Percentiles rank a stretch among this genome's conserved stretches.
phyloP scores from a whole-genome alignment of 2,329 filamentous ascomycete species.

The Colletotrichum chlorophyti region DNA sequence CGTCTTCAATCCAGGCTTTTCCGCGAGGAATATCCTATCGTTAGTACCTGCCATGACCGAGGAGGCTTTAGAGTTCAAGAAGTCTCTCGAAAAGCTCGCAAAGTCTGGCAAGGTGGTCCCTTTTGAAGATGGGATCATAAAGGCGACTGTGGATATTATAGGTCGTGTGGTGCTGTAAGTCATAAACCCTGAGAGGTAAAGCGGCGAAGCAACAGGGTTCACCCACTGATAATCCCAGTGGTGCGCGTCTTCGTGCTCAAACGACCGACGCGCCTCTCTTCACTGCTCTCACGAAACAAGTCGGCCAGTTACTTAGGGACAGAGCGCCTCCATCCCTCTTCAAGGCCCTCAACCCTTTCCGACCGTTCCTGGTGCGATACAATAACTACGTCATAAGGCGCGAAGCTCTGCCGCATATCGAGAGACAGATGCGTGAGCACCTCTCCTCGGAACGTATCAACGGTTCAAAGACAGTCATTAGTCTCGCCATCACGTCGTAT shows the following conservation, averaged over 20 bases:
- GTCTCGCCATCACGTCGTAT: neutral
- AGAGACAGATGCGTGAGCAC: neutral
- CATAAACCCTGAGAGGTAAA: neutral
- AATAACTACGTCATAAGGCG: conserved; percentile 12
- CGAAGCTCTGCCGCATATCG: neutral
- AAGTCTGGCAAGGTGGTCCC: conserved; percentile 18
- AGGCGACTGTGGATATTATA: conserved; percentile 49
- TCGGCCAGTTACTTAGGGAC: neutral
- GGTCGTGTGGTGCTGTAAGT: conserved; percentile 38
- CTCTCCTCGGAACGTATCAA: neutral
- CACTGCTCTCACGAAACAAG: neutral
- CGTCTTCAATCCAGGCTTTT: conserved; percentile 44
- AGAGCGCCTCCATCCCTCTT: neutral
- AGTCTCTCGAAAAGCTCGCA: neutral
- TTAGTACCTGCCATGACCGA: conserved; percentile 44
- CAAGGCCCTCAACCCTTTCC: neutral
- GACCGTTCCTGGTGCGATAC: neutral
- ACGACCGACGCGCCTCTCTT: neutral
- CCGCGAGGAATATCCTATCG: conserved; percentile 40
- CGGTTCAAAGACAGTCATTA: conserved; percentile 31
- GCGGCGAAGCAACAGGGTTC: neutral
- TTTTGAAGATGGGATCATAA: conserved; percentile 42
- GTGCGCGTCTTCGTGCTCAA: neutral
- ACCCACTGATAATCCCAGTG: neutral
- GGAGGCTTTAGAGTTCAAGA: conserved; percentile 42